Base-by-base conservation (phyloP, 495 filamentous ascomycete species). In the Sordaria brevicollis region DNA sequence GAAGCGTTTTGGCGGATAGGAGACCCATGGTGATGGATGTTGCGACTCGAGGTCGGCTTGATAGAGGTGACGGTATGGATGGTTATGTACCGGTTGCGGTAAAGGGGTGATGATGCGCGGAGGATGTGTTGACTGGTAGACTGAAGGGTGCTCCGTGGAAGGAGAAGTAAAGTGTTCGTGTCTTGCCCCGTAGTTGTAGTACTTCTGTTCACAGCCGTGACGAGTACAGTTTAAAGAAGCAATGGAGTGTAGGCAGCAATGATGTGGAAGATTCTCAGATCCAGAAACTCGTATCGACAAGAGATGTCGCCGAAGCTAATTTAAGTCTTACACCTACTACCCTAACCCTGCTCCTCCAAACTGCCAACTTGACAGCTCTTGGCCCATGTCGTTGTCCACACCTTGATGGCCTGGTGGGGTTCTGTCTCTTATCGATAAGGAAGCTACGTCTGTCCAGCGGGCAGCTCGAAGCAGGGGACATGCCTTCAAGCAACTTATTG, bases 1-100 rank as follows among this genome's bases (percentile, higher is more conserved):
- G 86, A 74, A 96, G 88, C 3, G 89, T 89, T 76, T 86, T 89
- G 69, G 88, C 87, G 8, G 91, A 92, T 73, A 97, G 81, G 71
- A 95, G 81, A 49, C 88, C 90, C 93, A 97, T 97, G 73, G 35
- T 84, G 72, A 62, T 38, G 31, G 36, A 37, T 54, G 33, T 65
- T 62, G 69, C 13, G 65, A 35, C 15, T 25, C 10, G 15, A 39
- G 37, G 38, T 29, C 43, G 43, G 21, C 43, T 54, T 54, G 43
- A 54, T n/a, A n/a, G n/a, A n/a, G n/a, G n/a, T n/a, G n/a, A n/a
- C 43, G 6, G 43, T n/a, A 54, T 49, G 41, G 43, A 31, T 31
- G 49, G 11, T n/a, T 57, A 31, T 13, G 49, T 19, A 25, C 49
- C 29, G 49, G 67, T 31, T 11, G 36, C 7, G 29, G 62, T 17